phyloP scores from a whole-genome alignment of 345 rosid genomes.

The Dovyalis caffra region DNA sequence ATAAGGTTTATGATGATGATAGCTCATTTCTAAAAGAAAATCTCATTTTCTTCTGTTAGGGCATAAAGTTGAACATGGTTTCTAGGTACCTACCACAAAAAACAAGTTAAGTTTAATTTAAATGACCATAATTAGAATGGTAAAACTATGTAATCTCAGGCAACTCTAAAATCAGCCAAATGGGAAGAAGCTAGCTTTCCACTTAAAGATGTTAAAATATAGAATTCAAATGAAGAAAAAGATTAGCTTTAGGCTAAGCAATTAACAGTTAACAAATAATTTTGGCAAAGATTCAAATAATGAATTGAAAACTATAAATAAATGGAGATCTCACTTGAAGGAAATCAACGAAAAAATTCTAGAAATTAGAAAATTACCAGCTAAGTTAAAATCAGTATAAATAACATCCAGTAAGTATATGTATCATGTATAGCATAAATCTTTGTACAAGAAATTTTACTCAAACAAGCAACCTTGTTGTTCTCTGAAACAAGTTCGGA shows the following conservation, averaged over 20 bases:
- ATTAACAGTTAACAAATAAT: background rate
- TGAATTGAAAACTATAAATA: background rate
- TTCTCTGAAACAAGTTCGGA: constrained; percentile 41
- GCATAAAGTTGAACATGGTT: background rate
- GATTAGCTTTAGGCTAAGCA: background rate
- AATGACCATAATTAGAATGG: background rate
- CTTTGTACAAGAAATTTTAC: background rate
- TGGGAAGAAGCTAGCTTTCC: constrained; percentile 5
- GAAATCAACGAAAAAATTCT: background rate
- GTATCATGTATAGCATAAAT: background rate
- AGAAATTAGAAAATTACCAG: background rate
- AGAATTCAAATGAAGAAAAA: background rate
- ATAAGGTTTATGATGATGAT: background rate
- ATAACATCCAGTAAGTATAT: background rate
- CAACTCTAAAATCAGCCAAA: background rate
- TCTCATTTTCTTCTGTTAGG: background rate
- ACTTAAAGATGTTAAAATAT: background rate
- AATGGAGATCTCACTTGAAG: background rate
- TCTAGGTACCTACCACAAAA: background rate
- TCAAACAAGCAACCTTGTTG: constrained; percentile 41
- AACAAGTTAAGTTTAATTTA: background rate
- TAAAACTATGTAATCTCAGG: background rate
- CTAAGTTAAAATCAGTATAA: background rate
- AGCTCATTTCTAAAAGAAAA: background rate
- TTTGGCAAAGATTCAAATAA: background rate